Conservation (phyloP, 2,329 filamentous ascomycete genomes). For the Rugonectria rugulosa region DNA sequence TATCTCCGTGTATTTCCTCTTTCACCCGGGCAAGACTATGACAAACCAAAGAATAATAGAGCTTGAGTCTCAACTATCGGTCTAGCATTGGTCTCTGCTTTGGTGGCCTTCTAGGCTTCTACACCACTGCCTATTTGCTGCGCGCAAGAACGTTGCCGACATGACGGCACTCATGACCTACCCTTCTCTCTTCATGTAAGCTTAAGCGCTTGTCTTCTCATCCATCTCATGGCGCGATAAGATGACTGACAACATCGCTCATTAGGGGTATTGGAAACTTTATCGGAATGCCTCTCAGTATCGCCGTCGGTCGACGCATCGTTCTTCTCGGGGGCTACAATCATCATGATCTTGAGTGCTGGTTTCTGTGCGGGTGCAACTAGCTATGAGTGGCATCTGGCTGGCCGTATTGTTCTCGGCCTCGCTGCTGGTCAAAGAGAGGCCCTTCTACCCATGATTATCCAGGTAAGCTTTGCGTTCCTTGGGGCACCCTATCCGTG, state of each 20-base stretch:
- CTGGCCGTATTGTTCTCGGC: conserved; percentile 24
- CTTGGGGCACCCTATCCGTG: no score
- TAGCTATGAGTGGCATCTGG: conserved; percentile 35
- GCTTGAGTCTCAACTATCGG: conserved; percentile 19
- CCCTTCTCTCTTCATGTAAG: conserved; percentile 22
- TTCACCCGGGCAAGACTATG: no score
- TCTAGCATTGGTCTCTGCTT: conserved; percentile 19
- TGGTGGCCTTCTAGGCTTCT: conserved; percentile 23
- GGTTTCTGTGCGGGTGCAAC: conserved; percentile 26
- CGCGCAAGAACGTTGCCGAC: conserved; percentile 20
- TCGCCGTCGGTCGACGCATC: conserved; percentile 31
- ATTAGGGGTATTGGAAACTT: conserved; percentile 31
- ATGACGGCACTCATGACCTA: conserved; percentile 26
- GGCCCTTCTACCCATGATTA: conserved; percentile 21
- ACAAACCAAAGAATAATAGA: no score
- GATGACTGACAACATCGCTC: no score
- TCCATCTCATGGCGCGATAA: no score
- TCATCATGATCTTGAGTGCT: conserved; percentile 31
- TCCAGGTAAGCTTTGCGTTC: conserved; percentile 14
- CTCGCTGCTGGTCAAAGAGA: conserved; percentile 32
- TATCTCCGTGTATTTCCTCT: conserved; percentile 25
- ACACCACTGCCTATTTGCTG: conserved; percentile 20
- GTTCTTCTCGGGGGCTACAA: conserved; percentile 30
- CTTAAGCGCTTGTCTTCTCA: no score
- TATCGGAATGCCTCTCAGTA: conserved; percentile 32